Evolutionary conservation across 805 yeast species (phyloP).

Genomic region (Candida tibetensis): DNA sequence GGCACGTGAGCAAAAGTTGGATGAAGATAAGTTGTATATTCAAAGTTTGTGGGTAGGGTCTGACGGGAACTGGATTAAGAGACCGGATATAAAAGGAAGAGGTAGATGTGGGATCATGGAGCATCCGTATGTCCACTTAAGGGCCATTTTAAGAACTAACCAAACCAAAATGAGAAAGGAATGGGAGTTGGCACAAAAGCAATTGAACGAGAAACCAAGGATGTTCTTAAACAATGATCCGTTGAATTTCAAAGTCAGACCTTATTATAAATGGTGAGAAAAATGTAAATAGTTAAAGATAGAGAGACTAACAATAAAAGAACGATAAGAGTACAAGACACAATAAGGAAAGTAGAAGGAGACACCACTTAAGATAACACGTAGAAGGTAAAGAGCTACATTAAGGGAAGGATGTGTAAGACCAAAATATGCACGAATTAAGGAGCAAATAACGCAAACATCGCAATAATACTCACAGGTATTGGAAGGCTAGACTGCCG

Average conservation of each 20-base stretch:
- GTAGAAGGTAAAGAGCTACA: too few species aligned
- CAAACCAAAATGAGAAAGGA: slow-evolving; percentile 59
- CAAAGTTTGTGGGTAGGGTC: slow-evolving; percentile 89
- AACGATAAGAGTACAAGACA: too few species aligned
- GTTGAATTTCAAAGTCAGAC: slow-evolving; percentile 39
- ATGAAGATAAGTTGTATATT: slow-evolving; percentile 63
- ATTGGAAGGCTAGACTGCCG: too few species aligned
- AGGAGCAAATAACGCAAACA: too few species aligned
- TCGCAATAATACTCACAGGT: too few species aligned
- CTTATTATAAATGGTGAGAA: slow-evolving; percentile 44
- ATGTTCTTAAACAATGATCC: slow-evolving; percentile 45
- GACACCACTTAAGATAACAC: too few species aligned
- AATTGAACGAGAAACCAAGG: slow-evolving; percentile 51
- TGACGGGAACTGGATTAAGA: slow-evolving; percentile 71
- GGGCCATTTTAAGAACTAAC: slow-evolving; percentile 68
- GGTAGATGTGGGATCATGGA: slow-evolving; percentile 80
- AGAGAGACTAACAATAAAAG: too few species aligned
- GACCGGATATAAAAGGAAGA: slow-evolving; percentile 83
- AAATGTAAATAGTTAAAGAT: slow-evolving; percentile 2
- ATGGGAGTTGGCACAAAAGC: slow-evolving; percentile 54
- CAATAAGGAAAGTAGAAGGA: too few species aligned
- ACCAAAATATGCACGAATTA: too few species aligned
- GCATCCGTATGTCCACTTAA: slow-evolving; percentile 77
- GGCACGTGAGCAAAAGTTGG: slow-evolving; percentile 57
- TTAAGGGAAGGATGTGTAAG: too few species aligned